Evolutionary conservation across 306 rosid genomes (phyloP).

Genomic region (Echinosophora koreensis): DNA sequence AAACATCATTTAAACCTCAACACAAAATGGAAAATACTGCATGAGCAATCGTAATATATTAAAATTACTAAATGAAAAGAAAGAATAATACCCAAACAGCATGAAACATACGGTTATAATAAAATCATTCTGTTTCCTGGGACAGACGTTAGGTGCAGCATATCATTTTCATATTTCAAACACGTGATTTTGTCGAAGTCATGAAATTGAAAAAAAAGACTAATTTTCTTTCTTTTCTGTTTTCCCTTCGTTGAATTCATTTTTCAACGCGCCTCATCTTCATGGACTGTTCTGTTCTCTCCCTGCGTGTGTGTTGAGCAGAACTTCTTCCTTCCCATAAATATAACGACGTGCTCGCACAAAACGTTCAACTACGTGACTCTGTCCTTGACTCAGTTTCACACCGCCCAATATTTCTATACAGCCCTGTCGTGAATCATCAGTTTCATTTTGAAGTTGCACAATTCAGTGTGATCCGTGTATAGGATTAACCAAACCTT

Average conservation of each 20-base stretch:
- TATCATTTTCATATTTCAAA: constrained; percentile 28
- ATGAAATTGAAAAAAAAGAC: constrained; percentile 14
- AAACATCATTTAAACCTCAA: too few relatives aligned
- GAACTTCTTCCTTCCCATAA: background rate
- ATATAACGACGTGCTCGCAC: background rate
- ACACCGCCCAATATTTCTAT: background rate
- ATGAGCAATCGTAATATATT: too few relatives aligned
- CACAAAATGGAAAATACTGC: too few relatives aligned
- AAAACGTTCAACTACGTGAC: constrained; percentile 38
- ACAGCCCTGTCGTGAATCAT: constrained; percentile 15
- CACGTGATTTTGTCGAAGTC: constrained; percentile 11
- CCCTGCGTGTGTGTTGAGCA: background rate
- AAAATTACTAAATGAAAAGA: too few relatives aligned
- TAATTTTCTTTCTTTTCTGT: background rate
- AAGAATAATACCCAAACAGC: background rate
- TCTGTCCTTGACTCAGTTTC: constrained; percentile 32
- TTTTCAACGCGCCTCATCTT: constrained; percentile 49
- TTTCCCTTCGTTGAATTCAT: constrained; percentile 5
- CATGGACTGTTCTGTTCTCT: background rate
- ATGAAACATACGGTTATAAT: constrained; percentile 14
- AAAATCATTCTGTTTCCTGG: constrained; percentile 3
- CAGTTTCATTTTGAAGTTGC: background rate
- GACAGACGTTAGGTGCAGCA: background rate
- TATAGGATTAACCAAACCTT: background rate
- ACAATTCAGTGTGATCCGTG: constrained; percentile 25